Conservation (phyloP, 1,284 basidiomycete genomes). For the Ceratobasidium sp. region DNA sequence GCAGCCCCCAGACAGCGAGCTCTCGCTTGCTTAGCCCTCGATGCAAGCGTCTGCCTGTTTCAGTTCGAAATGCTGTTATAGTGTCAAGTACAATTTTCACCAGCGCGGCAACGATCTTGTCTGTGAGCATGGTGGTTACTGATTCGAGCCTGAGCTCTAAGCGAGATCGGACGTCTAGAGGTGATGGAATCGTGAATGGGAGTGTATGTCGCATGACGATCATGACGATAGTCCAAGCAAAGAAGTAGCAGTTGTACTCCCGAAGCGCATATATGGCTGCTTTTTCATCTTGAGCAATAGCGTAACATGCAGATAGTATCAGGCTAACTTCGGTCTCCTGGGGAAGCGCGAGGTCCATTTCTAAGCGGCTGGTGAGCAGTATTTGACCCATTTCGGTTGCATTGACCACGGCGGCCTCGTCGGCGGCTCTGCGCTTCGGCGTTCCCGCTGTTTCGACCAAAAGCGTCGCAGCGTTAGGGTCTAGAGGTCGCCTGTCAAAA, state of each 20-base stretch:
- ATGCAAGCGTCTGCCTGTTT: neutral
- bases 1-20: conserved; percentile 17
- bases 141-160: neutral
- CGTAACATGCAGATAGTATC: conserved; percentile 26
- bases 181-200: neutral
- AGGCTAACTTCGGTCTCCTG: neutral
- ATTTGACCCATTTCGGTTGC: neutral
- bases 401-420: neutral
- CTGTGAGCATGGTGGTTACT: neutral
- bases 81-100: conserved; percentile 1
- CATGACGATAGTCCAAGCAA: conserved; percentile 33
- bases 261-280: conserved; percentile 1
- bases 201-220: conserved; percentile 20
- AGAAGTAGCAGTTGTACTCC: conserved; percentile 38
- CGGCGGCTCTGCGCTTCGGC: conserved; percentile 11
- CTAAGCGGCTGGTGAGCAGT: neutral
- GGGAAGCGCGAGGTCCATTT: conserved; percentile 11
- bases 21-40: conserved; percentile 22
- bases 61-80: neutral
- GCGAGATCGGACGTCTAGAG: neutral
- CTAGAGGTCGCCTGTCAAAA: conserved; percentile 24
- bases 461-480: neutral
- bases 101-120: neutral
- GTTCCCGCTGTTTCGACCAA: neutral
- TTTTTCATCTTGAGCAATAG: conserved; percentile 7